Conservation (phyloP, 192 early-diverging fungal genomes). For the Phlyctochytrium planicorne region DNA sequence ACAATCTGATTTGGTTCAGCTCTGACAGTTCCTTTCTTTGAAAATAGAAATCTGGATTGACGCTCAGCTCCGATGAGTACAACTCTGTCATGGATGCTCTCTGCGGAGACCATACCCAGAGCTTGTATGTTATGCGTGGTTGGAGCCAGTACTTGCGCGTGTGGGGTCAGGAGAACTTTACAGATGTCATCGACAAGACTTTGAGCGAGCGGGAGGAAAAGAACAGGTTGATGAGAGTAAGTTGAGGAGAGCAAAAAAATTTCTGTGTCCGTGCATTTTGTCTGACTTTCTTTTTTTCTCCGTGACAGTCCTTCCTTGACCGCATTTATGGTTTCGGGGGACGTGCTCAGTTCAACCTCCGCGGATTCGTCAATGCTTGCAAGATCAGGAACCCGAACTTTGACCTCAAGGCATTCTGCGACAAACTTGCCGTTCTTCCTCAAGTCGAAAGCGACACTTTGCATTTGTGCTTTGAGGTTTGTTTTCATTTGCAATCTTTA, state of each 20-base stretch:
- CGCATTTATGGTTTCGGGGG: conserved; percentile 20
- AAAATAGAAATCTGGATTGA: conserved; percentile 17
- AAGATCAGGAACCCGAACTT: conserved; percentile 17
- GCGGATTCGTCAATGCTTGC: conserved; percentile 20
- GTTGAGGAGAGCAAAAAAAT: too few species aligned
- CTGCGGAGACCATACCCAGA: conserved; percentile 9
- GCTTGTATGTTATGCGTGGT: conserved; percentile 5
- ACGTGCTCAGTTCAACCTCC: conserved; percentile 26
- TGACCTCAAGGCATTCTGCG: conserved; percentile 20
- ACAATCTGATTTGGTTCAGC: background rate
- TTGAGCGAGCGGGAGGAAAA: conserved; percentile 8
- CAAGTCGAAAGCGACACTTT: conserved; percentile 25
- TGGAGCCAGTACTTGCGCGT: conserved; percentile 24
- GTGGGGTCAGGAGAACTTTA: conserved; percentile 17
- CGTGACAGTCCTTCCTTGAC: conserved; percentile 16
- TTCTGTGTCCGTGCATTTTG: background rate
- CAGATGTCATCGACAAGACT: conserved; percentile 12
- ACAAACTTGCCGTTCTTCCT: conserved; percentile 8
- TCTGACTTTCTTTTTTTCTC: conserved; percentile 5
- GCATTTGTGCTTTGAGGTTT: conserved; percentile 13
- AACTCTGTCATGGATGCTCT: conserved; percentile 5
- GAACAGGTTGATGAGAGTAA: conserved; percentile 22
- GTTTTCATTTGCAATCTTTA: background rate
- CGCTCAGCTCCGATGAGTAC: conserved; percentile 13
- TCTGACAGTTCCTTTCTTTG: background rate